Conservation (phyloP, 352 stramenopile species). For the Phytophthora vignae region DNA sequence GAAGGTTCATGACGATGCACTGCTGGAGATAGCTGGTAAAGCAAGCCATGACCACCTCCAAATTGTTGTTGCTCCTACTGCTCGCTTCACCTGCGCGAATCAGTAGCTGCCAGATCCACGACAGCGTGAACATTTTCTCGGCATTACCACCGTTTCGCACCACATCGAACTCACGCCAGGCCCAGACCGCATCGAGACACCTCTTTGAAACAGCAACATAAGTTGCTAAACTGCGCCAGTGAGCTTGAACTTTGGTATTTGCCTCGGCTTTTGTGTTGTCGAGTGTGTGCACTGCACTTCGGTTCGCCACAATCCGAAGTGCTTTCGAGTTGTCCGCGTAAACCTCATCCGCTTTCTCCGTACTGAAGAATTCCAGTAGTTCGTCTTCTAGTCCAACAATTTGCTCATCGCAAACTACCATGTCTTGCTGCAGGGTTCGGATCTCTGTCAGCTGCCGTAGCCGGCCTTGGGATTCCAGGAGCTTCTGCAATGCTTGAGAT, state of each 20-base stretch:
- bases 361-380: conserved; percentile 66
- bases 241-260: conserved; percentile 43
- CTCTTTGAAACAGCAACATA: conserved; percentile 42
- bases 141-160: background rate
- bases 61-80: conserved; percentile 22
- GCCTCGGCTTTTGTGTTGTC: conserved; percentile 52
- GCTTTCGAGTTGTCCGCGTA: conserved; percentile 61
- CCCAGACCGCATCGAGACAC: conserved; percentile 44
- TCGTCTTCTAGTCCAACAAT: conserved; percentile 67
- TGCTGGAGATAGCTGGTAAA: conserved; percentile 33
- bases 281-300: conserved; percentile 56
- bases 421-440: conserved; percentile 53
- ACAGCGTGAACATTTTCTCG: conserved; percentile 15
- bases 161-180: conserved; percentile 43
- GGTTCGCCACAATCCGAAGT: conserved; percentile 68
- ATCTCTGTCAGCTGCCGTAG: conserved; percentile 61
- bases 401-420: conserved; percentile 60
- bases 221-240: conserved; percentile 28
- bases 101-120: conserved; percentile 55
- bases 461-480: conserved; percentile 43
- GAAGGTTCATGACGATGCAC: conserved; percentile 37
- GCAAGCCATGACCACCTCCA: conserved; percentile 33
- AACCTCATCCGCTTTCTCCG: conserved; percentile 43
- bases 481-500: conserved; percentile 35
- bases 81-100: conserved; percentile 22